Evolutionary conservation across 2,329 filamentous ascomycete genomes (phyloP).

Genomic region (Trichoderma hamatum): DNA sequence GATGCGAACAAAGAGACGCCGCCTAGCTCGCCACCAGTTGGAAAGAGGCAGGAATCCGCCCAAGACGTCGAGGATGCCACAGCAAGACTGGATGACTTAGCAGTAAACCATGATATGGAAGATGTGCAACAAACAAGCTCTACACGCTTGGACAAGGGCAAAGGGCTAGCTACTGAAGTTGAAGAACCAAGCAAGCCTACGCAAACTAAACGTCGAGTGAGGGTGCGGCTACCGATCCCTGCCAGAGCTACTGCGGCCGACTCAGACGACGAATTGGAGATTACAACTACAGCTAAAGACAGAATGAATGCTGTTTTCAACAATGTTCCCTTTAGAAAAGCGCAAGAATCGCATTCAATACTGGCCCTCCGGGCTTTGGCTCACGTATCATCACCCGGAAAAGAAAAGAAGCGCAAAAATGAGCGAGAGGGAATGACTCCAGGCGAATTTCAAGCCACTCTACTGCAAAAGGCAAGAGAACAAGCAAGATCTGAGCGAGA

Average conservation of each 20-base stretch:
- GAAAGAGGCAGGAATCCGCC: slow-evolving; percentile 36
- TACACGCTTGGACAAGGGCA: slow-evolving; percentile 56
- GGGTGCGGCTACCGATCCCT: slow-evolving; percentile 52
- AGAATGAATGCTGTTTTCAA: slow-evolving; percentile 69
- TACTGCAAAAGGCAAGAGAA: slow-evolving; percentile 73
- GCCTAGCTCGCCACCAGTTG: slow-evolving; percentile 67
- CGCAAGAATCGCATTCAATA: slow-evolving; percentile 65
- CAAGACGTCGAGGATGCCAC: slow-evolving; percentile 24
- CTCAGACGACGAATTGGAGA: slow-evolving; percentile 66
- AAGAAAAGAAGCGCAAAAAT: slow-evolving; percentile 48
- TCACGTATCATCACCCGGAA: slow-evolving; percentile 67
- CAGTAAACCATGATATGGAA: slow-evolving; percentile 44
- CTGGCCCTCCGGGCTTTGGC: slow-evolving; percentile 74
- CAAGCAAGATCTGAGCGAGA: slow-evolving; percentile 80
- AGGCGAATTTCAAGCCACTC: slow-evolving; percentile 66
- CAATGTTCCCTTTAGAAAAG: slow-evolving; percentile 63
- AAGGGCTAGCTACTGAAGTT: slow-evolving; percentile 43
- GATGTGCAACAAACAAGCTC: slow-evolving; percentile 39
- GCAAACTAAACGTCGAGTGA: slow-evolving; percentile 51
- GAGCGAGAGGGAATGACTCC: slow-evolving; percentile 64
- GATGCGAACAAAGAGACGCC: slow-evolving; percentile 63
- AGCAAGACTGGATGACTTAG: slow-evolving; percentile 36
- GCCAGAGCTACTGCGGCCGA: slow-evolving; percentile 47
- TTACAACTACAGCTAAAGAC: slow-evolving; percentile 54
- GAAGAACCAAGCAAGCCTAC: slow-evolving; percentile 32